These are phyloP conservation scores for Arachnomyces sp. DNA, from an alignment of 2,329 filamentous ascomycete species.

Conservation along the genomic window DNA sequence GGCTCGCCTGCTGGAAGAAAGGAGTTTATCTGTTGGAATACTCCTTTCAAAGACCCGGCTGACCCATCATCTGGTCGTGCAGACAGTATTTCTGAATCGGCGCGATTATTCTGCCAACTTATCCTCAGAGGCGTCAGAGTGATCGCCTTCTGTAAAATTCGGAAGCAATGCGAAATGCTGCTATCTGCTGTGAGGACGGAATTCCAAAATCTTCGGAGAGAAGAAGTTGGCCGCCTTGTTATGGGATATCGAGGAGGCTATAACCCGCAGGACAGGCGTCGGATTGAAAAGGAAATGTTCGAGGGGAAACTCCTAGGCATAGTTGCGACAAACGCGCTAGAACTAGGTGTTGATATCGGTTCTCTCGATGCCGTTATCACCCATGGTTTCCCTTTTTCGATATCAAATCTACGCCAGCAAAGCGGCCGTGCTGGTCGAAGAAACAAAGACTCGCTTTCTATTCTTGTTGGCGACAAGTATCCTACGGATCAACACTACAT, in stretches of 20 bases:
- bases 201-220: constrained; percentile 60
- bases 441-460: constrained; percentile 86
- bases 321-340: constrained; percentile 84
- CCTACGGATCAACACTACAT: constrained; percentile 94
- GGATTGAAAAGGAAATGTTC: constrained; percentile 94
- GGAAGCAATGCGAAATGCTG: constrained; percentile 80
- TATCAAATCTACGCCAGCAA: constrained; percentile 89
- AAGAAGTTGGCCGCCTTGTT: constrained; percentile 68
- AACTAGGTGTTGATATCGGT: constrained; percentile 92
- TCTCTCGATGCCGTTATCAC: constrained; percentile 88
- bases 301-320: constrained; percentile 88
- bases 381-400: constrained; percentile 90
- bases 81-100: constrained; percentile 75
- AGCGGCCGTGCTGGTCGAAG: constrained; percentile 84
- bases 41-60: constrained; percentile 79
- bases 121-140: constrained; percentile 81
- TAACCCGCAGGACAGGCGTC: constrained; percentile 77
- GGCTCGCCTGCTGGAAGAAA: constrained; percentile 88
- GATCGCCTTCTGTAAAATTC: constrained; percentile 84
- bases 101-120: constrained; percentile 80
- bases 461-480: constrained; percentile 82
- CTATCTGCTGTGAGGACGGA: constrained; percentile 72
- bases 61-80: constrained; percentile 82
- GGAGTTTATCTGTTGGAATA: constrained; percentile 97
- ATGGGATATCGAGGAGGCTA: constrained; percentile 97